Percentiles rank a stretch among this genome's conserved stretches.
phyloP scores from a whole-genome alignment of 75 land plant species.

The Picea sitchensis region DNA sequence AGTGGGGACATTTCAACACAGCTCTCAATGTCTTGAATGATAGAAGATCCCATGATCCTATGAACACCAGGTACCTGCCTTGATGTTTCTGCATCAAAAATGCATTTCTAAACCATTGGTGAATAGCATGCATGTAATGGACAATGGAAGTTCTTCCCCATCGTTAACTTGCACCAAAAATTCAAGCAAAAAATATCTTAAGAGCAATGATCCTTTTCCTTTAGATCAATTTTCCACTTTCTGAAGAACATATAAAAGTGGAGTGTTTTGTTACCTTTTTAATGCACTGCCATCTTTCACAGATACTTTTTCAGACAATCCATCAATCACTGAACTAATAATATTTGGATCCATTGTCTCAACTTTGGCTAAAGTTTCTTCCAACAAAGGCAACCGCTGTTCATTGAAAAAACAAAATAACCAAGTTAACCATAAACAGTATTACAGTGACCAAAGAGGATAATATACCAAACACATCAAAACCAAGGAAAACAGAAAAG shows the following conservation, averaged over 20 bases:
- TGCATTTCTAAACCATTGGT: background rate
- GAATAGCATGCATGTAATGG: background rate
- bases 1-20: too few relatives aligned
- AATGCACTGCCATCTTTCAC: conserved; percentile 48
- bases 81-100: too few relatives aligned
- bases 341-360: conserved; percentile 29
- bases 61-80: too few relatives aligned
- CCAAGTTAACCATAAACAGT: background rate
- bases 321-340: conserved; percentile 39
- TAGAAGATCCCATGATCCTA: too few relatives aligned
- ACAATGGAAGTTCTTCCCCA: background rate
- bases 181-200: background rate
- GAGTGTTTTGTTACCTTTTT: conserved; percentile 26
- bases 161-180: background rate
- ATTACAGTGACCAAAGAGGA: background rate
- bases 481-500: background rate
- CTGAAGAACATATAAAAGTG: background rate
- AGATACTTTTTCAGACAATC: conserved; percentile 37
- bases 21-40: too few relatives aligned
- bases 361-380: conserved; percentile 37
- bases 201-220: background rate
- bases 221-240: background rate
- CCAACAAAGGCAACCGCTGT: conserved; percentile 57
- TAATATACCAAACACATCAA: background rate
- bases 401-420: conserved; percentile 2